These are phyloP conservation scores for Musa balbisiana DNA, from an alignment of 202 grass and related monocot species.

Conservation along the genomic window DNA sequence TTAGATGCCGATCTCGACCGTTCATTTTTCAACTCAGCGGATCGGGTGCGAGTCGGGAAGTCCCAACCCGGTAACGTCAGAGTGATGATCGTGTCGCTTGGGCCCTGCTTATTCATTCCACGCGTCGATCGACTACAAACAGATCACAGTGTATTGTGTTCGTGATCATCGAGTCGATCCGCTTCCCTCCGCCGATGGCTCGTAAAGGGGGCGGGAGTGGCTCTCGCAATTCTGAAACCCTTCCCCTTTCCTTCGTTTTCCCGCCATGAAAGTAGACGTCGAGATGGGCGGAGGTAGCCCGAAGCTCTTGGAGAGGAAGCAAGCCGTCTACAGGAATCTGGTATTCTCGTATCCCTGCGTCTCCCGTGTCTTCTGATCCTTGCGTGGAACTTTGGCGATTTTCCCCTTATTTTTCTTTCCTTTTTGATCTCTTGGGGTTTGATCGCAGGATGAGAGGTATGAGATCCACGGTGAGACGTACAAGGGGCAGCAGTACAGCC, in stretches of 20 bases:
- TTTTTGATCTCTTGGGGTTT: neutral
- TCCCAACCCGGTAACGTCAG: neutral
- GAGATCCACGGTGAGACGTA: constrained; percentile 79
- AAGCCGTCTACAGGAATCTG: constrained; percentile 59
- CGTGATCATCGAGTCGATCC: neutral
- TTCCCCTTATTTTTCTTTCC: neutral
- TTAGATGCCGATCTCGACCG: neutral
- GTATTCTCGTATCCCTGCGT: constrained; percentile 22
- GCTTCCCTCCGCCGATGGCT: neutral
- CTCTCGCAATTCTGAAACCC: neutral
- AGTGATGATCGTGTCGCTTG: no score
- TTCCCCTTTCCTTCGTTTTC: constrained; percentile 4
- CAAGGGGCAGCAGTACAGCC: constrained; percentile 91
- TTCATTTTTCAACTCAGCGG: no score
- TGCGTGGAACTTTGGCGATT: neutral
- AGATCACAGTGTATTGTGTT: neutral
- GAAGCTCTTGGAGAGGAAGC: constrained; percentile 68
- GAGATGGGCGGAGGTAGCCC: constrained; percentile 31
- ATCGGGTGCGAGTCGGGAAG: neutral
- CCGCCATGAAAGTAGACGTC: constrained; percentile 25
- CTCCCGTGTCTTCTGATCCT: neutral
- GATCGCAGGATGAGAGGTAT: constrained; percentile 69
- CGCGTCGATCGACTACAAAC: neutral
- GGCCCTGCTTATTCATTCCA: neutral
- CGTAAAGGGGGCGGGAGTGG: neutral